phyloP scores from a whole-genome alignment of 208 protist genomes.

The Wallacemonas sp. region DNA sequence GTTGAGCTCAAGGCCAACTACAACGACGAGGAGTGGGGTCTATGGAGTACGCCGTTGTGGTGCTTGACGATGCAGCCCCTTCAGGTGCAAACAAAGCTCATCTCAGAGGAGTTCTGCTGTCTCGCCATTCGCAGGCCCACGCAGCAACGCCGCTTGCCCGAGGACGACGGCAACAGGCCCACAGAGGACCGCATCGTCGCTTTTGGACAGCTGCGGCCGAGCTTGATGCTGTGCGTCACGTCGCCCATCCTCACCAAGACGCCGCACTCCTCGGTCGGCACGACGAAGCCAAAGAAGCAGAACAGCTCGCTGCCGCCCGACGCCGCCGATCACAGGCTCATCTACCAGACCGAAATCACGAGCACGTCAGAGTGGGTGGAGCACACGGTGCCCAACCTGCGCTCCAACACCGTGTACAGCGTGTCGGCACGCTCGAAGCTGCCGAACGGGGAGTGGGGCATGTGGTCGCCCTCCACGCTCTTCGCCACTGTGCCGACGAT shows the following conservation, averaged over 20 bases:
- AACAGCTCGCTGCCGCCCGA: constrained; percentile 76
- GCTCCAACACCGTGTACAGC: constrained; percentile 87
- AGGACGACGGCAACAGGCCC: constrained; percentile 85
- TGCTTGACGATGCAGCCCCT: constrained; percentile 91
- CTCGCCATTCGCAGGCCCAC: constrained; percentile 64
- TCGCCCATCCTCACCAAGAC: constrained; percentile 60
- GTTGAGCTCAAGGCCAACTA: constrained; percentile 92
- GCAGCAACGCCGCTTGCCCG: constrained; percentile 79
- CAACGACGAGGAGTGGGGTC: constrained; percentile 93
- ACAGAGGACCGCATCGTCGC: constrained; percentile 67
- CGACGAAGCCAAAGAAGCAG: constrained; percentile 43
- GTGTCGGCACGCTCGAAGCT: constrained; percentile 89
- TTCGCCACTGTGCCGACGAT: constrained; percentile 88
- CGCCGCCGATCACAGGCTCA: constrained; percentile 67
- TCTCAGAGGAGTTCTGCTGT: constrained; percentile 89
- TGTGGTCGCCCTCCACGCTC: constrained; percentile 80
- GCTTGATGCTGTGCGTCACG: constrained; percentile 91
- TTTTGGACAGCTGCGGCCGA: constrained; percentile 79
- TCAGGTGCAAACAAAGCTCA: constrained; percentile 82
- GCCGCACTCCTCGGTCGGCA: constrained; percentile 52
- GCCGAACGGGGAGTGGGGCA: constrained; percentile 85
- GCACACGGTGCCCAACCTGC: constrained; percentile 85
- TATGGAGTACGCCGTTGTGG: constrained; percentile 90
- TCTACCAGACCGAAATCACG: constrained; percentile 87
- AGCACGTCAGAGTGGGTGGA: constrained; percentile 51